Base-by-base conservation (phyloP, 2,329 filamentous ascomycete species). In the Scytalidium lignicola region DNA sequence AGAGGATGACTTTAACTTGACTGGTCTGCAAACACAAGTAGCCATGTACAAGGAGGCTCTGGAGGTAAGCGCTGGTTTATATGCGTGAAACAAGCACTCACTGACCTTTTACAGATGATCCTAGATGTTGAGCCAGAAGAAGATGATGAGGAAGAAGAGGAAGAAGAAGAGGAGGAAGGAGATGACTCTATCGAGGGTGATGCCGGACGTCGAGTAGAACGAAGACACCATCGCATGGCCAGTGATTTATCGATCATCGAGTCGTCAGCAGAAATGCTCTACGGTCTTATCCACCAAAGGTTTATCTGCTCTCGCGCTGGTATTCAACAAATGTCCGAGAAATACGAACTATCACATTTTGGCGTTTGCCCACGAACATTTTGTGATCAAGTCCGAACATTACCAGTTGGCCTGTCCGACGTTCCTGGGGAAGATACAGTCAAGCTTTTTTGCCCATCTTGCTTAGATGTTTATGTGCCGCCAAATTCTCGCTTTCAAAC, bases 1-100 rank as follows among this genome's bases (percentile, higher is more conserved):
- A 65, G 93, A 99, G 70, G 93, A 99, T 82, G 93, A 99, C 70
- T 99, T 99, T 78, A 99, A 99, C 70, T 77, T 99, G 57, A 99
- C 93, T 1, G 93, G 93, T 44, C 76, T 99, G 62, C 90, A 96
- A 70, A 88, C 85, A 52, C 92, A 97, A 72, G 93, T 99, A 46
- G 86, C 90, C 56, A 96, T 96, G 88, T 99, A 99, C 70, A 99
- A 97, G 71, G 93, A 99, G 72, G 93, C 93, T 12, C 74, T 99
- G 55, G 93, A 99, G 76, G 82, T 85, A 70, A 46, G 62, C 15
- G 15, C 7, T n/a, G n/a, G 15, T 54, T 40, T 40, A 18, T 21
- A 9, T 17, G 17, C 18, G 19, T 42, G 19, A 37, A 47, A 42
- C 47, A 58, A 65, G 51, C 64, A 48, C 8, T 18, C 26, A 12